Evolutionary conservation across 805 yeast species (phyloP).

Genomic region (Nakazawaea molendinolei): DNA sequence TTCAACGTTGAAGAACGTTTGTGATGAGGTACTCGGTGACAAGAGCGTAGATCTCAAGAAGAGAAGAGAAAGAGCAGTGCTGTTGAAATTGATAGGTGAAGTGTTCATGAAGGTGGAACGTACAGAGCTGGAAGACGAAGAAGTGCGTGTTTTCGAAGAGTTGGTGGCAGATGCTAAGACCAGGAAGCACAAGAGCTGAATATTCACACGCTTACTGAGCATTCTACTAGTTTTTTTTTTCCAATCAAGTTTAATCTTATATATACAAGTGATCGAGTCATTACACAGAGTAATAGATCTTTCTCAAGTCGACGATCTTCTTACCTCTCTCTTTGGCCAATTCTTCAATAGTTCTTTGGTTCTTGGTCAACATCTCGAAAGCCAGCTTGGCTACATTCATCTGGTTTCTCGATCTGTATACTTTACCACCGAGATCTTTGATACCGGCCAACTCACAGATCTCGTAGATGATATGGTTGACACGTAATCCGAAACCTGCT

Average conservation of each 20-base stretch:
- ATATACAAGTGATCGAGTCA: conserved; percentile 1
- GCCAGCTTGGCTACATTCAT: conserved; percentile 93
- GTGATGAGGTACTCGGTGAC: conserved; percentile 72
- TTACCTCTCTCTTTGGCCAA: conserved; percentile 90
- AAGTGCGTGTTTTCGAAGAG: conserved; percentile 86
- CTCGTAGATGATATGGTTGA: conserved; percentile 83
- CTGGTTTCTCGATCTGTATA: conserved; percentile 86
- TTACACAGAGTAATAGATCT: conserved; percentile 64
- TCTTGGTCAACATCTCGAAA: conserved; percentile 68
- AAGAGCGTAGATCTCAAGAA: conserved; percentile 51
- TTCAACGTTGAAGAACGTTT: conserved; percentile 71
- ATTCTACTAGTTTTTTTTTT: no score
- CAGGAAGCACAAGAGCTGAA: conserved; percentile 51
- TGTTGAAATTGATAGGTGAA: conserved; percentile 64
- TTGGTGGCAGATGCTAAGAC: conserved; percentile 80
- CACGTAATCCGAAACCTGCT: conserved; percentile 89
- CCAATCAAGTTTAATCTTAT: no score
- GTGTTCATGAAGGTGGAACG: conserved; percentile 62
- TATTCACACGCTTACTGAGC: no score
- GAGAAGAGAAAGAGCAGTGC: conserved; percentile 73
- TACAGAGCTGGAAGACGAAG: conserved; percentile 86
- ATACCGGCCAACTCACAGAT: conserved; percentile 92
- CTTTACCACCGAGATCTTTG: conserved; percentile 86
- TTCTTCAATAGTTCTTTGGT: conserved; percentile 79
- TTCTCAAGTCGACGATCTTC: conserved; percentile 88